Evolutionary conservation across 768 basidiomycete species (phyloP).

Genomic region (Xerocomus brunneocitrinus): DNA sequence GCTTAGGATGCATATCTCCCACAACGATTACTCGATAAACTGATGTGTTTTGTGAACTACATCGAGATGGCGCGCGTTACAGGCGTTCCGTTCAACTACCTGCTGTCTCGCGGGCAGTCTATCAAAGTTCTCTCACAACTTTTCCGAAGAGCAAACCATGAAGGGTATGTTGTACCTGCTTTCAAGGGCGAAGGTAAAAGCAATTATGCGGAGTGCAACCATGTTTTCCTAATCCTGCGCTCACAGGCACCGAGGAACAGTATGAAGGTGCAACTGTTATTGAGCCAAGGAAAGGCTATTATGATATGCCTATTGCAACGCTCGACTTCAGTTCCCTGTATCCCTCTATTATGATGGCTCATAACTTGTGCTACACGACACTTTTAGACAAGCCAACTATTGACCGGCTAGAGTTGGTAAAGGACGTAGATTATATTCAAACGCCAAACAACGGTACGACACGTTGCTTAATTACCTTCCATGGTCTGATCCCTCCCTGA

Average conservation of each 20-base stretch:
- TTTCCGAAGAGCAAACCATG: constrained; percentile 87
- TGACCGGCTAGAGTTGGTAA: constrained; percentile 69
- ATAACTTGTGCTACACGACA: constrained; percentile 97
- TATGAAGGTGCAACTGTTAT: constrained; percentile 99
- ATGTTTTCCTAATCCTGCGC: background rate
- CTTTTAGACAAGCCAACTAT: constrained; percentile 79
- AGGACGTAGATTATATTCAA: constrained; percentile 86
- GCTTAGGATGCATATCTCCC: constrained; percentile 94
- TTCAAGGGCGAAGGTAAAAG: constrained; percentile 74
- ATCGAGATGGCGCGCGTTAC: constrained; percentile 99
- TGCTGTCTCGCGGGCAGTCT: constrained; percentile 91
- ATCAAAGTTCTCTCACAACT: constrained; percentile 98
- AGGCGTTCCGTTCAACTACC: constrained; percentile 97
- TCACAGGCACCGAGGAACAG: constrained; percentile 82
- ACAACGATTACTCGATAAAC: constrained; percentile 91
- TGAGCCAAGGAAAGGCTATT: constrained; percentile 93
- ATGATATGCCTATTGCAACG: constrained; percentile 94
- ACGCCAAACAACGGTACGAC: constrained; percentile 90
- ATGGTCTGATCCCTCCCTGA: background rate
- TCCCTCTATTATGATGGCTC: constrained; percentile 99
- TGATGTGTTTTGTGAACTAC: constrained; percentile 99
- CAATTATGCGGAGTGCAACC: background rate
- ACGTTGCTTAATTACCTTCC: too few species aligned
- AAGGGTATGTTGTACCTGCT: constrained; percentile 86
- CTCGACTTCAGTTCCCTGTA: constrained; percentile 98